phyloP scores from a whole-genome alignment of 1,139 yeast genomes.

The Zygotorulaspora mrakii region DNA sequence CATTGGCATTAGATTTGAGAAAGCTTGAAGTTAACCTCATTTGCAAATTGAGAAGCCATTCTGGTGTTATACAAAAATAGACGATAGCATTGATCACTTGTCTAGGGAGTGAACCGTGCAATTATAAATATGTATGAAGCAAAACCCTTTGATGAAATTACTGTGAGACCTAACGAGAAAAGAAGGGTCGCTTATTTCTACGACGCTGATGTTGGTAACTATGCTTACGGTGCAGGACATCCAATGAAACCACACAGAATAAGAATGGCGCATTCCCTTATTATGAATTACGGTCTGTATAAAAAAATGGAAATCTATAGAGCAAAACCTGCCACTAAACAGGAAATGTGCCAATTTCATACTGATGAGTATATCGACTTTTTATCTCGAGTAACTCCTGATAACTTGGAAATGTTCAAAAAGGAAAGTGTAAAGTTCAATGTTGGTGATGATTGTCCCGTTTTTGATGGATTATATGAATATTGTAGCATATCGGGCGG shows the following conservation, averaged over 20 bases:
- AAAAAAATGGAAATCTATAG: slow-evolving; percentile 95
- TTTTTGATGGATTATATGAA: slow-evolving; percentile 92
- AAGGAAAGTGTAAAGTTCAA: slow-evolving; percentile 93
- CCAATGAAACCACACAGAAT: slow-evolving; percentile 99
- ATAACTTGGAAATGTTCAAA: slow-evolving; percentile 83
- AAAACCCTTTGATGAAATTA: slow-evolving; percentile 52
- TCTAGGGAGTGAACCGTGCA: background rate
- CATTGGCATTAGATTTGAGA: no score
- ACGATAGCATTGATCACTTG: no score
- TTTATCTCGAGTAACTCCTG: slow-evolving; percentile 89
- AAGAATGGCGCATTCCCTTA: slow-evolving; percentile 96
- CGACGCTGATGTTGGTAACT: slow-evolving; percentile 90
- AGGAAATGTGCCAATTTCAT: slow-evolving; percentile 98
- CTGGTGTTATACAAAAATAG: no score
- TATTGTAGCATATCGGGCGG: slow-evolving; percentile 94
- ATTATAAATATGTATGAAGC: background rate
- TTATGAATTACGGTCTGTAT: slow-evolving; percentile 95
- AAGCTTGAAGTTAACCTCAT: no score
- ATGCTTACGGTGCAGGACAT: slow-evolving; percentile 97
- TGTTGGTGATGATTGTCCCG: slow-evolving; percentile 97
- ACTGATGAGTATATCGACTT: slow-evolving; percentile 97
- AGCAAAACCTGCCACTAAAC: slow-evolving; percentile 97
- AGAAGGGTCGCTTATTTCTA: slow-evolving; percentile 63
- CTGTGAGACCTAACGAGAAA: slow-evolving; percentile 54
- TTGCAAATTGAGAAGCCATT: no score